These are phyloP conservation scores for Phaffomyces antillensis DNA, from an alignment of 805 yeast genomes.

Conservation along the genomic window DNA sequence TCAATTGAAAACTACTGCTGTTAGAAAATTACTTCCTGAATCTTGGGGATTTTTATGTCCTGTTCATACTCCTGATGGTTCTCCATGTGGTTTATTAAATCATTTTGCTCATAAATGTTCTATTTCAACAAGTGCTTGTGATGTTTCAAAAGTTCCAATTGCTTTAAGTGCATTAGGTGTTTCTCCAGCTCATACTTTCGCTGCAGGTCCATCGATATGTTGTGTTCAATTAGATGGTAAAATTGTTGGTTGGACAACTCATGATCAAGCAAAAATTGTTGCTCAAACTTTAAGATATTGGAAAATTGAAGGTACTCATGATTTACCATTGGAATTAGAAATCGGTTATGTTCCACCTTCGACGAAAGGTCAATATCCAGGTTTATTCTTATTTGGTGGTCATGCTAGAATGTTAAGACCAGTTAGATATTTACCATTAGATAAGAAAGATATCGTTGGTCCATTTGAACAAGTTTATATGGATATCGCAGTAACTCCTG, in stretches of 20 bases:
- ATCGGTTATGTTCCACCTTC: constrained; percentile 97
- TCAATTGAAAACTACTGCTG: constrained; percentile 94
- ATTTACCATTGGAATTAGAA: constrained; percentile 82
- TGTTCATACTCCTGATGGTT: constrained; percentile 98
- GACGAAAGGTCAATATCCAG: constrained; percentile 93
- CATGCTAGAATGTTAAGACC: constrained; percentile 95
- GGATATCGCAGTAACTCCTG: constrained; percentile 92
- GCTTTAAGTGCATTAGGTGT: constrained; percentile 71
- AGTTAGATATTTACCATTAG: constrained; percentile 82
- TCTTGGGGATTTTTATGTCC: constrained; percentile 99
- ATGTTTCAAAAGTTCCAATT: constrained; percentile 64
- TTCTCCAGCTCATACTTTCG: constrained; percentile 66
- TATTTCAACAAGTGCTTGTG: constrained; percentile 70
- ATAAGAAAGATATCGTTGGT: constrained; percentile 80
- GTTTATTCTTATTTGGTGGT: constrained; percentile 85
- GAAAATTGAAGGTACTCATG: constrained; percentile 78
- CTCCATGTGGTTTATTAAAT: constrained; percentile 96
- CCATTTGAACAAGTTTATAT: constrained; percentile 98
- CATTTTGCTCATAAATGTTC: constrained; percentile 94
- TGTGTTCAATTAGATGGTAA: constrained; percentile 93
- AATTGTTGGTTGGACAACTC: constrained; percentile 91
- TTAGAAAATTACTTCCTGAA: constrained; percentile 91
- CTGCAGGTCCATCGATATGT: constrained; percentile 83
- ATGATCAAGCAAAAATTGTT: constrained; percentile 75
- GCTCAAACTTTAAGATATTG: constrained; percentile 88